These are phyloP conservation scores for Globisporangium nagaii DNA, from an alignment of 352 stramenopile species.

Conservation along the genomic window DNA sequence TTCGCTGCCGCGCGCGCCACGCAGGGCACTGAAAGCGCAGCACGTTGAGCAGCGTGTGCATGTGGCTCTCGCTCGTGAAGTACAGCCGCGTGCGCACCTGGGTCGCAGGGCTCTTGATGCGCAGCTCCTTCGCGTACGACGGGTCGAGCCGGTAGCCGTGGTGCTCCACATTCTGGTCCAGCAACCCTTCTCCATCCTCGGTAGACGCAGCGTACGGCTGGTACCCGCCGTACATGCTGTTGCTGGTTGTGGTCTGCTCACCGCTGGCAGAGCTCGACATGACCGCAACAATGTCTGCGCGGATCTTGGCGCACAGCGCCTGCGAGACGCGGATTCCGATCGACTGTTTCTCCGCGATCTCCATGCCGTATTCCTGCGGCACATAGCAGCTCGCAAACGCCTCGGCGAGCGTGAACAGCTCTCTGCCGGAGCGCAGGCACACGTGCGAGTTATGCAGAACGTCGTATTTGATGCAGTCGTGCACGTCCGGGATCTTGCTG, in stretches of 20 bases:
- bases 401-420: slow-evolving; percentile 94
- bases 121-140: slow-evolving; percentile 88
- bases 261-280: slow-evolving; percentile 53
- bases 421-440: slow-evolving; percentile 78
- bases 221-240: slow-evolving; percentile 28
- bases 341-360: slow-evolving; percentile 90
- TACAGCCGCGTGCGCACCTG: slow-evolving; percentile 96
- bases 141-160: slow-evolving; percentile 86
- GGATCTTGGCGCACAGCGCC: slow-evolving; percentile 98
- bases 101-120: slow-evolving; percentile 91
- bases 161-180: slow-evolving; percentile 72
- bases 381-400: slow-evolving; percentile 96
- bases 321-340: slow-evolving; percentile 96
- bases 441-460: slow-evolving; percentile 96
- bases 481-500: slow-evolving; percentile 96
- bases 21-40: slow-evolving; percentile 87
- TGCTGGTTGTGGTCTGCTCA: slow-evolving; percentile 22
- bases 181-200: slow-evolving; percentile 23
- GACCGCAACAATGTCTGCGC: slow-evolving; percentile 83
- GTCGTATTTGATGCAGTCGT: slow-evolving; percentile 98
- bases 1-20: slow-evolving; percentile 56
- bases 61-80: slow-evolving; percentile 99
- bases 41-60: slow-evolving; percentile 98
- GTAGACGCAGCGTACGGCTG: slow-evolving; percentile 14
- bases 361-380: slow-evolving; percentile 95